phyloP scores from a whole-genome alignment of 805 yeast species.

The Wickerhamiella qilinensis region DNA sequence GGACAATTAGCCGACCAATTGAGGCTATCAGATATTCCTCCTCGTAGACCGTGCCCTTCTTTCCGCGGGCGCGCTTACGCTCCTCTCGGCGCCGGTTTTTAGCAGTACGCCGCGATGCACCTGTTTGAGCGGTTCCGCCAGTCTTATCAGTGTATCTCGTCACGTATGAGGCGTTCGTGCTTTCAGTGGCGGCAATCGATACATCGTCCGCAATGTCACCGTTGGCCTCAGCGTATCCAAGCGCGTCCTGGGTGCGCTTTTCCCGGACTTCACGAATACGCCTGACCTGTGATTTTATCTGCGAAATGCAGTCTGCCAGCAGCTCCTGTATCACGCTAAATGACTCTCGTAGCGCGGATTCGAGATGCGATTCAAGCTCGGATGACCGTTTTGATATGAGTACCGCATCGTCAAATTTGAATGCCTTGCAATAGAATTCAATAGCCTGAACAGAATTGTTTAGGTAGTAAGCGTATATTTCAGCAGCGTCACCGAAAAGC shows the following conservation, averaged over 20 bases:
- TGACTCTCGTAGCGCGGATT: conserved; percentile 67
- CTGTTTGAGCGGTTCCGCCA: conserved; percentile 88
- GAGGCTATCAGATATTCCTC: conserved; percentile 87
- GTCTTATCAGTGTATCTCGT: conserved; percentile 96
- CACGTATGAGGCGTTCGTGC: conserved; percentile 85
- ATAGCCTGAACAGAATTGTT: conserved; percentile 47
- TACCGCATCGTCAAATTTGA: conserved; percentile 60
- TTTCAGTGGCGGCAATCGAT: conserved; percentile 85
- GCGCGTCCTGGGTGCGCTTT: conserved; percentile 74
- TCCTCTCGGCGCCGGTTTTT: conserved; percentile 92
- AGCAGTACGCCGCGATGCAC: conserved; percentile 82
- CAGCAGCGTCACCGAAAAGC: conserved; percentile 65
- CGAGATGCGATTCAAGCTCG: conserved; percentile 28
- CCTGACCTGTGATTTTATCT: conserved; percentile 63
- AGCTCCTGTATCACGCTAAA: conserved; percentile 78
- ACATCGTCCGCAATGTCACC: conserved; percentile 75
- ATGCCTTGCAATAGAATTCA: conserved; percentile 54
- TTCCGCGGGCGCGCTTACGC: conserved; percentile 89
- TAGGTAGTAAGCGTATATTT: conserved; percentile 48
- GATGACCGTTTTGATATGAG: conserved; percentile 25
- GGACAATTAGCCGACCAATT: conserved; percentile 71
- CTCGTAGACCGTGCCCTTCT: conserved; percentile 94
- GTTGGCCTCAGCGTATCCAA: conserved; percentile 59
- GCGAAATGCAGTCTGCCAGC: conserved; percentile 84
- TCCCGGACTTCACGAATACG: conserved; percentile 73